Conservation (phyloP, 306 rosid genomes). For the Vigna angularis region DNA sequence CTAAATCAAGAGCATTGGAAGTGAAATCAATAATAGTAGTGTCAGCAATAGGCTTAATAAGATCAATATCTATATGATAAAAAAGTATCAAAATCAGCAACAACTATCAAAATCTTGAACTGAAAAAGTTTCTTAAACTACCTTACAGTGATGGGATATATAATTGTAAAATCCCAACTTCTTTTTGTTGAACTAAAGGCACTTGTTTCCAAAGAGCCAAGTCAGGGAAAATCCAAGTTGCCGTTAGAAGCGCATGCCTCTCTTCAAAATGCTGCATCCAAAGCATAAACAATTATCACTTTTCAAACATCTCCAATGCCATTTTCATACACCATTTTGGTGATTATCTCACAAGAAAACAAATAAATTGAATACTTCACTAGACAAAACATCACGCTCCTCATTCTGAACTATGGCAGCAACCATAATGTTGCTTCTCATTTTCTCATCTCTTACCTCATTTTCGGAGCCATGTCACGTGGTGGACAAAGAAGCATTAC, state of each 20-base stretch:
- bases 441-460: constrained; percentile 31
- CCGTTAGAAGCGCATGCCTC: constrained; percentile 3
- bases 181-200: constrained; percentile 5
- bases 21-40: too few relatives aligned
- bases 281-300: neutral
- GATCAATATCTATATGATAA: too few relatives aligned
- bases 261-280: neutral
- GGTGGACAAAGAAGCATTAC: constrained; percentile 61
- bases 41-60: too few relatives aligned
- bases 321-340: neutral
- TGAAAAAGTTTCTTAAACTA: too few relatives aligned
- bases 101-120: too few relatives aligned
- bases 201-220: neutral
- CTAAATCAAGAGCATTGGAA: too few relatives aligned
- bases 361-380: too few relatives aligned
- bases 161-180: neutral
- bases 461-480: constrained; percentile 52
- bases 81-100: too few relatives aligned
- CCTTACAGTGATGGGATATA: neutral
- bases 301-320: neutral
- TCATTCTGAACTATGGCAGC: neutral
- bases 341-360: neutral
- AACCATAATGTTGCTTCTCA: constrained; percentile 34
- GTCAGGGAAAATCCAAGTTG: neutral
- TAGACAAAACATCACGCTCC: neutral